phyloP scores from a whole-genome alignment of 1,139 yeast genomes.

The Kodamaea suecica region DNA sequence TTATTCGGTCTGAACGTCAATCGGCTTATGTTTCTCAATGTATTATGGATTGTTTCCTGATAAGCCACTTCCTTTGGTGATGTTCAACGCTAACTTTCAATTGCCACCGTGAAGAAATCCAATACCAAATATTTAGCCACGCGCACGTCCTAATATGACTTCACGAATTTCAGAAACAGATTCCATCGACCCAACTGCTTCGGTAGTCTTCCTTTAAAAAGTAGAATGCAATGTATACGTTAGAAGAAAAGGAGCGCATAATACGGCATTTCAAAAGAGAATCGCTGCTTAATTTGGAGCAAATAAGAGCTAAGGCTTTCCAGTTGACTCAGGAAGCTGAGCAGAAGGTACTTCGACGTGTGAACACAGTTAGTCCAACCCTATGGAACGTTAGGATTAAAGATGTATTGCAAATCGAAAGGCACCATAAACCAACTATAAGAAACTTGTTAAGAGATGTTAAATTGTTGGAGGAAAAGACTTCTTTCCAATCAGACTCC shows the following conservation, averaged over 20 bases:
- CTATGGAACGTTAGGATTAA: slow-evolving; percentile 37
- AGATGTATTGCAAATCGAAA: slow-evolving; percentile 42
- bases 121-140: too few species aligned
- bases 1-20: too few species aligned
- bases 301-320: slow-evolving; percentile 16
- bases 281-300: slow-evolving; percentile 18
- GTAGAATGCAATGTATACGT: slow-evolving; percentile 31
- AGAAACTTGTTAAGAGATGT: slow-evolving; percentile 31
- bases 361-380: slow-evolving; percentile 42
- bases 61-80: too few species aligned
- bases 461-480: slow-evolving; percentile 14
- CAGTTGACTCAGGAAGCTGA: slow-evolving; percentile 21
- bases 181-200: too few species aligned
- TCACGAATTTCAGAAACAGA: too few species aligned
- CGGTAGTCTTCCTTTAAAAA: too few species aligned
- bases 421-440: slow-evolving; percentile 35
- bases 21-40: too few species aligned
- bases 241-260: slow-evolving; percentile 35
- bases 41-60: too few species aligned
- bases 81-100: too few species aligned
- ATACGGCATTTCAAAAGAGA: slow-evolving; percentile 27
- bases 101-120: too few species aligned
- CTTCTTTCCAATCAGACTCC: slow-evolving; percentile 3
- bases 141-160: too few species aligned
- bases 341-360: slow-evolving; percentile 30